phyloP scores from a whole-genome alignment of 305 asterid genomes.

The Fraxinus xanthoxyloides region DNA sequence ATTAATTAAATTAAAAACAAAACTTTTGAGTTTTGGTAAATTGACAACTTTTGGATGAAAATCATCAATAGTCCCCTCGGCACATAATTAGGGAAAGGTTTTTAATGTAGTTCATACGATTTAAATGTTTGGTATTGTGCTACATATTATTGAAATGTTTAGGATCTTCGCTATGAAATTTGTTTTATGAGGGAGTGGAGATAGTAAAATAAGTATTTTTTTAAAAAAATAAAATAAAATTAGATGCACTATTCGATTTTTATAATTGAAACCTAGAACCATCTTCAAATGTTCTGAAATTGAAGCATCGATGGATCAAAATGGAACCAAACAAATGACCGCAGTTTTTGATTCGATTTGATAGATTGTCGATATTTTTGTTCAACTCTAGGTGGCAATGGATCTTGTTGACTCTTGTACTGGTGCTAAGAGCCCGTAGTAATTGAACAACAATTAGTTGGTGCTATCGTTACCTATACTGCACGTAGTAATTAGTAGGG shows the following conservation, averaged over 20 bases:
- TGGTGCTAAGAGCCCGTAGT: background rate
- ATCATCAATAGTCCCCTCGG: background rate
- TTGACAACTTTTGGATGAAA: background rate
- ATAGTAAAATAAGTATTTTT: background rate
- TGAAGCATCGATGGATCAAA: background rate
- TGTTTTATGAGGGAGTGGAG: background rate
- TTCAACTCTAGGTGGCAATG: background rate
- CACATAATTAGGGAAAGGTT: background rate
- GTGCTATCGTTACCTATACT: background rate
- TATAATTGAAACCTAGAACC: background rate
- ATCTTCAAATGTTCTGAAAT: background rate
- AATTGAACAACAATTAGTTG: background rate
- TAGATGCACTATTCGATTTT: no score
- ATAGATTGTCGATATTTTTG: background rate
- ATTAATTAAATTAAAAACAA: no score
- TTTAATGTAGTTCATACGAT: background rate
- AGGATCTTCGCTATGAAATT: no score
- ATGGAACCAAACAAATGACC: background rate
- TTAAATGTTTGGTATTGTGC: background rate
- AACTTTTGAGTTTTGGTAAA: no score
- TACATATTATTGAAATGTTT: background rate
- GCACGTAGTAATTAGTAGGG: background rate
- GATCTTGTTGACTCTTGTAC: background rate
- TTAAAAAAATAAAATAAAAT: no score
- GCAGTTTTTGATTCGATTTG: background rate